Percentiles rank a stretch among this genome's conserved stretches.
Conservation (phyloP, 805 yeast genomes). For the Hanseniaspora meyeri region DNA sequence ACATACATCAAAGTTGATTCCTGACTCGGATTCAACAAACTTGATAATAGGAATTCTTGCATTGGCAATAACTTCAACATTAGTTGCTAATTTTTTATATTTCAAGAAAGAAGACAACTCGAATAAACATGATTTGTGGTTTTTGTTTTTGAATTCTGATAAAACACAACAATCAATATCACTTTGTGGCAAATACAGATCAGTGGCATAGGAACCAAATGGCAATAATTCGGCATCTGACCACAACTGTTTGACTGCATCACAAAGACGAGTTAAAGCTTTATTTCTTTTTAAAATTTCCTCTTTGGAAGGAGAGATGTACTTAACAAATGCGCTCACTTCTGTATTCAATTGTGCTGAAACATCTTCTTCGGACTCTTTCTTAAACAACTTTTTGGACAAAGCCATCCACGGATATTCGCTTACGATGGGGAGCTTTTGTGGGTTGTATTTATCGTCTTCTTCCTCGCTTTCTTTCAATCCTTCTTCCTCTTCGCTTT, state of each 20-base stretch:
- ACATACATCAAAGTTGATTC: constrained; percentile 75
- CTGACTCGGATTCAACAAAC: constrained; percentile 60
- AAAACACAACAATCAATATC: constrained; percentile 88
- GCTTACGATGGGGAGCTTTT: constrained; percentile 14
- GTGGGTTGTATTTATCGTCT: constrained; percentile 11
- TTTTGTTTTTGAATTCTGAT: constrained; percentile 46
- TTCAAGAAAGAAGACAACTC: constrained; percentile 61
- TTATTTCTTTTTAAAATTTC: constrained; percentile 59
- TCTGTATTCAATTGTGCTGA: constrained; percentile 82
- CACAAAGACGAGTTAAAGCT: constrained; percentile 49
- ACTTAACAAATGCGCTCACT: constrained; percentile 69
- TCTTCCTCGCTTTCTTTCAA: constrained; percentile 14
- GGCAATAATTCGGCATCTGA: constrained; percentile 67
- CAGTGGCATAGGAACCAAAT: constrained; percentile 92
- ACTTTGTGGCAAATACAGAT: constrained; percentile 82
- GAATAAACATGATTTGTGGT: constrained; percentile 53
- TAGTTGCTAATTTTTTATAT: constrained; percentile 46
- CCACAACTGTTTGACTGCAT: constrained; percentile 50
- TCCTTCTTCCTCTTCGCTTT: constrained; percentile 24
- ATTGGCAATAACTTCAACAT: constrained; percentile 73
- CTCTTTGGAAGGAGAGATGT: constrained; percentile 68
- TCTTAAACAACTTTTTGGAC: neutral
- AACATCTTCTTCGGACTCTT: constrained; percentile 47
- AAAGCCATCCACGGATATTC: constrained; percentile 55
- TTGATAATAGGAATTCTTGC: constrained; percentile 93